A percentile compares a stretch with the other conserved stretches of the same genome.
These are phyloP conservation scores for Flaveria brownii DNA, from an alignment of 129 eudicot genomes.

Conservation along the genomic window DNA sequence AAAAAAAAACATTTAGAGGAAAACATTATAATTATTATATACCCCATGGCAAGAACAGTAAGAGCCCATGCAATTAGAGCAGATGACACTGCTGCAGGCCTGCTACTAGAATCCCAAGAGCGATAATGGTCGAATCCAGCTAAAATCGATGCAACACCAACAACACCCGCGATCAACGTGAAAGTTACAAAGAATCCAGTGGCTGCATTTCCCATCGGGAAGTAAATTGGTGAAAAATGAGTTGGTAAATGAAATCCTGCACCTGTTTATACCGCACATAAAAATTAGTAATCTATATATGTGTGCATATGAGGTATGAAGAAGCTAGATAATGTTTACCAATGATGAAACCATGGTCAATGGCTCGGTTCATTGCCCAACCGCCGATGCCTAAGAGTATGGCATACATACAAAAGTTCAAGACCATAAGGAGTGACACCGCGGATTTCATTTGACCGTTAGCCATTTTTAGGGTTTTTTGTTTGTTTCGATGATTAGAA, in stretches of 20 bases:
- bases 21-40: conserved; percentile 14
- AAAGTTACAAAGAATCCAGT: conserved; percentile 84
- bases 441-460: conserved; percentile 50
- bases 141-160: conserved; percentile 73
- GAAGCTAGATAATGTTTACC: conserved; percentile 41
- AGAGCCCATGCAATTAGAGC: conserved; percentile 85
- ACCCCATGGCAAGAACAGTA: conserved; percentile 95
- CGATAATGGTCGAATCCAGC: conserved; percentile 72
- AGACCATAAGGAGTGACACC: conserved; percentile 56
- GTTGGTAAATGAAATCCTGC: conserved; percentile 65
- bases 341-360: conserved; percentile 80
- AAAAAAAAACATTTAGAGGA: neutral
- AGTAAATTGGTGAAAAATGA: conserved; percentile 87
- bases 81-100: conserved; percentile 75
- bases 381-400: conserved; percentile 76
- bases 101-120: conserved; percentile 54
- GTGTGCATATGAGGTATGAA: neutral
- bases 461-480: conserved; percentile 47
- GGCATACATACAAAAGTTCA: conserved; percentile 86
- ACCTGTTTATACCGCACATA: conserved; percentile 42
- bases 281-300: neutral
- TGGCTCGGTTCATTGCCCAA: conserved; percentile 82
- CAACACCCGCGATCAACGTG: conserved; percentile 79
- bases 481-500: neutral
- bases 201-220: conserved; percentile 92